Conservation (phyloP, 2,329 filamentous ascomycete genomes). For the Fusarium redolens region DNA sequence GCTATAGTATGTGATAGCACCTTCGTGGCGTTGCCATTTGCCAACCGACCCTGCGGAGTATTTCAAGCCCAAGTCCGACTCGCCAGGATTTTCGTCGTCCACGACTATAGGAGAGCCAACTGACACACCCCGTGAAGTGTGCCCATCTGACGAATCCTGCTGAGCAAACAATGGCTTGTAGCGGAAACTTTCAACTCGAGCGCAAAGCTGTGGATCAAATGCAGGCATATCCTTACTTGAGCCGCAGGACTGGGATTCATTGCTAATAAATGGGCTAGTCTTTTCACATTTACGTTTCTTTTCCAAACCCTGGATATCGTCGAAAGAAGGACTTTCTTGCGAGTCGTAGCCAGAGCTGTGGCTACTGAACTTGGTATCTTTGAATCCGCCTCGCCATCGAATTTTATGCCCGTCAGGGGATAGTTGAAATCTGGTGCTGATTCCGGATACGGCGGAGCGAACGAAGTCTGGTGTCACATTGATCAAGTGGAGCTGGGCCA, state of each 20-base stretch:
- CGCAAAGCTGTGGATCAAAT: slow-evolving; percentile 51
- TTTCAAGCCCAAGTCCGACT: slow-evolving; percentile 59
- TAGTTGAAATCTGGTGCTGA: slow-evolving; percentile 80
- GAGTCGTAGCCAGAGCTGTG: slow-evolving; percentile 67
- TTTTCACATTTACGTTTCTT: slow-evolving; percentile 60
- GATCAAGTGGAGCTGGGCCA: slow-evolving; percentile 86
- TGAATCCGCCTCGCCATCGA: slow-evolving; percentile 77
- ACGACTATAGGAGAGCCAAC: slow-evolving; percentile 59
- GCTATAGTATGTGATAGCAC: slow-evolving; percentile 85
- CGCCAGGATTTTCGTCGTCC: slow-evolving; percentile 61
- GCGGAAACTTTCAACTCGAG: slow-evolving; percentile 64
- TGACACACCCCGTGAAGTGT: slow-evolving; percentile 61
- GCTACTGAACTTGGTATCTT: slow-evolving; percentile 73
- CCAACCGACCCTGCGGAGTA: slow-evolving; percentile 60
- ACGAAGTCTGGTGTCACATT: slow-evolving; percentile 85
- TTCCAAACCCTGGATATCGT: slow-evolving; percentile 61
- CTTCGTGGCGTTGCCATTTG: slow-evolving; percentile 69
- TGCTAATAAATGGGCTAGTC: slow-evolving; percentile 48
- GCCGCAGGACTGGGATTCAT: slow-evolving; percentile 49
- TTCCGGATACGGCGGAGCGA: slow-evolving; percentile 74
- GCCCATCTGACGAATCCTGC: slow-evolving; percentile 58
- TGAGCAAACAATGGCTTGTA: slow-evolving; percentile 73
- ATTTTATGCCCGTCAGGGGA: slow-evolving; percentile 82
- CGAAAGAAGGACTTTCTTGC: slow-evolving; percentile 60
- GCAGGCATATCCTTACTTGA: slow-evolving; percentile 55